Conservation (phyloP, 192 early-diverging fungal genomes). For the Coemansia aciculifera region DNA sequence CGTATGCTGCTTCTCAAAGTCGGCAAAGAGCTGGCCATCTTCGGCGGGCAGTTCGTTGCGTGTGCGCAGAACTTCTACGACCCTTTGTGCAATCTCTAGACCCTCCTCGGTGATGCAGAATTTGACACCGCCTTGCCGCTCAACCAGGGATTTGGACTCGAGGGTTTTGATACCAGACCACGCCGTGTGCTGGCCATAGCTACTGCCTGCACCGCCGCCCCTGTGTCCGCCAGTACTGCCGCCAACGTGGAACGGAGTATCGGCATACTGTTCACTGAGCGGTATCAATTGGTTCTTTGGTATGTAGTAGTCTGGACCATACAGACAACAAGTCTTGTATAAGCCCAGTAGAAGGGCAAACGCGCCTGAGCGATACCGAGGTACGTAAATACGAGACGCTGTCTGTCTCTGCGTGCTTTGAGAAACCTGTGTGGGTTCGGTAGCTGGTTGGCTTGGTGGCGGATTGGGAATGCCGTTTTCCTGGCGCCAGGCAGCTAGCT, state of each 20-base stretch:
- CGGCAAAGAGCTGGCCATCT: conserved; percentile 18
- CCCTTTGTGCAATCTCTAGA: conserved; percentile 56
- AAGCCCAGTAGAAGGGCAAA: conserved; percentile 80
- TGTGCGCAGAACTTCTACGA: conserved; percentile 41
- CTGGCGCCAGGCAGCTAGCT: conserved; percentile 57
- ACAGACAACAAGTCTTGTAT: conserved; percentile 44
- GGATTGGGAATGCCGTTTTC: conserved; percentile 47
- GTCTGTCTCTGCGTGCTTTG: conserved; percentile 9
- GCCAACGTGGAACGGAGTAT: conserved; percentile 61
- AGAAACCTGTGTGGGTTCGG: conserved; percentile 1
- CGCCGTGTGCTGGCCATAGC: conserved; percentile 61
- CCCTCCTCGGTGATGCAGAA: conserved; percentile 78
- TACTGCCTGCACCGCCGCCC: conserved; percentile 26
- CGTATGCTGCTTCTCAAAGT: conserved; percentile 11
- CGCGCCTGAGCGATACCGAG: conserved; percentile 71
- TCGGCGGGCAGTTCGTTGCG: conserved; percentile 32
- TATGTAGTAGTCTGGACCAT: conserved; percentile 48
- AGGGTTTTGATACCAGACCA: conserved; percentile 80
- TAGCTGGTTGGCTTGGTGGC: background rate
- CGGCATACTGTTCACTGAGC: conserved; percentile 63
- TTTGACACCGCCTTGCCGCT: conserved; percentile 58
- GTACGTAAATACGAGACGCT: conserved; percentile 61
- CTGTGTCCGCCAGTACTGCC: conserved; percentile 36
- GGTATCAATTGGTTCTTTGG: conserved; percentile 73
- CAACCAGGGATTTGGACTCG: conserved; percentile 66